Percentiles rank a stretch among this genome's conserved stretches.
Evolutionary conservation across 768 basidiomycete genomes (phyloP).

Genomic region (Amanita pallidorosea): DNA sequence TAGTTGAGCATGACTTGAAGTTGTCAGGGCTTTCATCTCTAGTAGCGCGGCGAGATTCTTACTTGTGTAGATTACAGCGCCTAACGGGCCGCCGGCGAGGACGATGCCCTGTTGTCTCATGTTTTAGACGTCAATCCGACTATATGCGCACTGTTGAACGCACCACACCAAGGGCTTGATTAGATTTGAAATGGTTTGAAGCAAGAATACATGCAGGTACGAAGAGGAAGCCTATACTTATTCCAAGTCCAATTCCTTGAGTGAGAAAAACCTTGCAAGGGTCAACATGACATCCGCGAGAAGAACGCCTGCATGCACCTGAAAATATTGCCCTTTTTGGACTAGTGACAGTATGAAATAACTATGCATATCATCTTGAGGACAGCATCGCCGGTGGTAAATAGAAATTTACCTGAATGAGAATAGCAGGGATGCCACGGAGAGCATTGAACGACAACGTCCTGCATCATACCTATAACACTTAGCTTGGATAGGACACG

Average conservation of each 20-base stretch:
- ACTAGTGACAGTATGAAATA: slow-evolving; percentile 5
- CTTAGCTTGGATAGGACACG: not conserved
- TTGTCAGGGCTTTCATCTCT: not conserved
- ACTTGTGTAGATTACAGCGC: slow-evolving; percentile 30
- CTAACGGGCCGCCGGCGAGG: slow-evolving; percentile 16
- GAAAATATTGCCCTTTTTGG: slow-evolving; percentile 5
- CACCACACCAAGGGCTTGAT: slow-evolving; percentile 35
- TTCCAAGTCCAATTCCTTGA: slow-evolving; percentile 37
- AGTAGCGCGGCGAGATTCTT: not conserved
- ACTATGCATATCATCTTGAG: not conserved
- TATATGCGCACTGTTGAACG: slow-evolving; percentile 19
- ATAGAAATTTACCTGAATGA: slow-evolving; percentile 4
- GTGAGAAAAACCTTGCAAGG: slow-evolving; percentile 28
- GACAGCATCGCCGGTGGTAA: not conserved
- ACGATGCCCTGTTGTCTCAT: slow-evolving; percentile 13
- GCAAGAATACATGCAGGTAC: slow-evolving; percentile 33
- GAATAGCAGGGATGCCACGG: slow-evolving; percentile 3
- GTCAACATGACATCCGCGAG: not conserved
- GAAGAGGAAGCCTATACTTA: slow-evolving; percentile 31
- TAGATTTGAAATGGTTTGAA: slow-evolving; percentile 32
- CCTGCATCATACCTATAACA: slow-evolving; percentile 7
- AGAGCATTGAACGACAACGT: slow-evolving; percentile 5
- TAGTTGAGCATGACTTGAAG: slow-evolving; percentile 38
- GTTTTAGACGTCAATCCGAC: slow-evolving; percentile 15
- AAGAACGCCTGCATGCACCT: not conserved